A percentile compares a stretch with the other conserved stretches of the same genome.
Evolutionary conservation across 768 basidiomycete species (phyloP).

Genomic region (Lactifluus subvellereus): DNA sequence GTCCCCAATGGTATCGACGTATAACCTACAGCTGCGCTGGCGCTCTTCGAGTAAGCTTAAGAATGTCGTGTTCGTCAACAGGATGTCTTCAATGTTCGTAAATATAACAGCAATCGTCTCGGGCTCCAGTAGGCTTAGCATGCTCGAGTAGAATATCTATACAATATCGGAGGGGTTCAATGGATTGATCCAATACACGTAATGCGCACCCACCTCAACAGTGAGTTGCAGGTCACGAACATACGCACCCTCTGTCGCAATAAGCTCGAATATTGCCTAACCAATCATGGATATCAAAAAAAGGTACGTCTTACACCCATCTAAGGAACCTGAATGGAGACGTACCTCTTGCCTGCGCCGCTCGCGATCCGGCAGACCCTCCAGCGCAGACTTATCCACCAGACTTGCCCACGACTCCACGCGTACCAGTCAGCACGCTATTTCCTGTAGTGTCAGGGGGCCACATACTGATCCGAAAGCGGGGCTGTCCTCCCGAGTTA

Average conservation of each 20-base stretch:
- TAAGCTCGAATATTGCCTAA: conserved; percentile 91
- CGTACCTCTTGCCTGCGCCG: conserved; percentile 82
- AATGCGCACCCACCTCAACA: conserved; percentile 58
- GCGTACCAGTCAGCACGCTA: not conserved
- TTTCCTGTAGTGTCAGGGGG: not conserved
- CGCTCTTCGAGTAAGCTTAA: conserved; percentile 85
- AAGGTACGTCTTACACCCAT: not conserved
- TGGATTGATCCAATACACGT: not conserved
- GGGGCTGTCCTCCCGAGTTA: conserved; percentile 46
- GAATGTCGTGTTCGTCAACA: conserved; percentile 84
- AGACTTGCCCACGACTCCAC: conserved; percentile 86
- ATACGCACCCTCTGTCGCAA: conserved; percentile 84
- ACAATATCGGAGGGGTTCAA: not conserved
- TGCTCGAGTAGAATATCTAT: conserved; percentile 79
- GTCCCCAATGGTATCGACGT: conserved; percentile 85
- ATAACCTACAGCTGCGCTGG: conserved; percentile 87
- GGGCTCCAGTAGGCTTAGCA: conserved; percentile 64
- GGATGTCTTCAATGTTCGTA: conserved; percentile 88
- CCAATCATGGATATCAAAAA: not conserved
- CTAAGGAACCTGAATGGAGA: not conserved
- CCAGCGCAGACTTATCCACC: conserved; percentile 77
- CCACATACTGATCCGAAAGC: conserved; percentile 61
- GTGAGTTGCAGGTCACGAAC: conserved; percentile 89
- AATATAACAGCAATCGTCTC: conserved; percentile 82
- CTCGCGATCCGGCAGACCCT: conserved; percentile 72